Evolutionary conservation across 306 rosid genomes (phyloP).

Genomic region (Erythrophleum fordii): DNA sequence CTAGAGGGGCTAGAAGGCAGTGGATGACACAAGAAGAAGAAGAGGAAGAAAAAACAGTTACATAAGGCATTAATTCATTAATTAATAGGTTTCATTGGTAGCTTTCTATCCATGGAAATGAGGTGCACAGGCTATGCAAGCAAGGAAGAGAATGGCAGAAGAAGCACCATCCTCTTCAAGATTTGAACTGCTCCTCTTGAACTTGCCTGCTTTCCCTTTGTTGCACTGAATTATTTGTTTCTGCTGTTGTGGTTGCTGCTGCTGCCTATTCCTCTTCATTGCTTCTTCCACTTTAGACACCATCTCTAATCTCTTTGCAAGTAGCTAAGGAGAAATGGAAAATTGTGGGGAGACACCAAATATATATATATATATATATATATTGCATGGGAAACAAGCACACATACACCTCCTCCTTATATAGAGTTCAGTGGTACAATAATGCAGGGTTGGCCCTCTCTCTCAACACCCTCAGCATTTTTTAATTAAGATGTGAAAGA

Average conservation of each 20-base stretch:
- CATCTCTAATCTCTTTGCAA: slow-evolving; percentile 39
- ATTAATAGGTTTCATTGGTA: background rate
- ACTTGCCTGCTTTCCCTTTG: slow-evolving; percentile 74
- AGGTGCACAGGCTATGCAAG: slow-evolving; percentile 92
- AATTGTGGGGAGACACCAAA: background rate
- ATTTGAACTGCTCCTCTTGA: slow-evolving; percentile 87
- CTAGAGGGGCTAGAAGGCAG: background rate
- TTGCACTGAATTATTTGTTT: slow-evolving; percentile 72
- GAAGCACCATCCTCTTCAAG: slow-evolving; percentile 85
- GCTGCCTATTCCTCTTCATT: slow-evolving; percentile 58
- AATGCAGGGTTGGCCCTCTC: slow-evolving; percentile 3
- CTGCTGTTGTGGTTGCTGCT: slow-evolving; percentile 52
- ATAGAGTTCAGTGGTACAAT: slow-evolving; percentile 48
- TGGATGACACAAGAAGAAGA: background rate
- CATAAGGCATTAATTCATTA: background rate
- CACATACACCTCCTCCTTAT: slow-evolving; percentile 50
- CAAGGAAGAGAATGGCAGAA: slow-evolving; percentile 93
- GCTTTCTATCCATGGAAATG: slow-evolving; percentile 38
- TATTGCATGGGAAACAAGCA: slow-evolving; percentile 31
- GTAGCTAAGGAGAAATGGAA: background rate
- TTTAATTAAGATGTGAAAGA: background rate
- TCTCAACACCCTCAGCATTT: background rate
- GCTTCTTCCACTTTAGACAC: slow-evolving; percentile 87
- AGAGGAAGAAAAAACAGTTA: background rate
- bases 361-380: background rate